A percentile compares a stretch with the other conserved stretches of the same genome.
These are phyloP conservation scores for Limonium bicolor DNA, from an alignment of 148 eudicot genomes.

Conservation along the genomic window DNA sequence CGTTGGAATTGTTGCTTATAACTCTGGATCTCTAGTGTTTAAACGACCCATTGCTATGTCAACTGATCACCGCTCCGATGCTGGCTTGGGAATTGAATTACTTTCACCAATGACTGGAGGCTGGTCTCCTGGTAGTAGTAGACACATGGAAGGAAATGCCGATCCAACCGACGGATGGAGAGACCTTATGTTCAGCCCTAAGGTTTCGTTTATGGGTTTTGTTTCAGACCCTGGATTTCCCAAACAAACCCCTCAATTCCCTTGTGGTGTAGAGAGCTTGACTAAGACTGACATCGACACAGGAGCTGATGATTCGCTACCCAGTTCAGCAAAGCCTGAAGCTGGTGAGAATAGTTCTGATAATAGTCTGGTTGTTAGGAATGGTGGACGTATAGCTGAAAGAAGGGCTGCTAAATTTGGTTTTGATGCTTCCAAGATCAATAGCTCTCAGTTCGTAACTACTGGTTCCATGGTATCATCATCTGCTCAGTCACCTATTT, in stretches of 20 bases:
- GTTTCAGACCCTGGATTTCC: background rate
- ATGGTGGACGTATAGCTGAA: slow-evolving; percentile 36
- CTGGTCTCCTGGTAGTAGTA: background rate
- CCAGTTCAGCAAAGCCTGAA: slow-evolving; percentile 1
- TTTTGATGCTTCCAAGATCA: slow-evolving; percentile 29
- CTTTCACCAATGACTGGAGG: background rate
- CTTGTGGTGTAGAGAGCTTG: slow-evolving; percentile 1
- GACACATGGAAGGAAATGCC: slow-evolving; percentile 7
- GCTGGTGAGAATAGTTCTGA: background rate
- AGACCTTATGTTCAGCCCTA: slow-evolving; percentile 5
- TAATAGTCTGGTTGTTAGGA: background rate
- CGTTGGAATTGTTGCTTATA: too few species aligned
- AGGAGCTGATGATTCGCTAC: background rate
- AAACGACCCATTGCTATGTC: too few species aligned
- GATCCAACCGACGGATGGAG: slow-evolving; percentile 13
- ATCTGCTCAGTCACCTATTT: slow-evolving; percentile 16
- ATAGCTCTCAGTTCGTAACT: slow-evolving; percentile 14
- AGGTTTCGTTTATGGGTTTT: slow-evolving; percentile 6
- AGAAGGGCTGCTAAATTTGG: slow-evolving; percentile 41
- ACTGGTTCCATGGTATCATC: slow-evolving; percentile 17
- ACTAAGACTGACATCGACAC: background rate
- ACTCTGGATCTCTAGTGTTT: too few species aligned
- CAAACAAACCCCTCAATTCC: background rate
- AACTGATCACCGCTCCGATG: background rate
- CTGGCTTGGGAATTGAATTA: background rate